Percentiles rank a stretch among this genome's conserved stretches.
Conservation (phyloP, 768 basidiomycete species). For the Sistotremastrum suecicum region DNA sequence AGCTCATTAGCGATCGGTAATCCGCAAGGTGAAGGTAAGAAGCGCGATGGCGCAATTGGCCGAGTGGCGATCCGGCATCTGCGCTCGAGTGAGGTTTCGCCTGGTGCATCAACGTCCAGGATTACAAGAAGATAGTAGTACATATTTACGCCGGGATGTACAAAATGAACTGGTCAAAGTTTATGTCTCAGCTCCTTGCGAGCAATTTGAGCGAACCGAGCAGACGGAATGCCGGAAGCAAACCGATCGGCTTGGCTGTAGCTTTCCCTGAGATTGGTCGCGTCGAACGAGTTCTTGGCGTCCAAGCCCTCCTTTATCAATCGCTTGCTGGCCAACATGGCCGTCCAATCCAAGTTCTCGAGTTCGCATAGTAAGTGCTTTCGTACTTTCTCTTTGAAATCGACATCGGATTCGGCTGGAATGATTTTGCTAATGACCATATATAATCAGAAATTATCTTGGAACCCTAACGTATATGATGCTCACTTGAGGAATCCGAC, state of each 20-base stretch:
- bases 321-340: conserved; percentile 36
- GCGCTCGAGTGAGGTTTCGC: too few species aligned
- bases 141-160: too few species aligned
- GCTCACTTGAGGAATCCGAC: conserved; percentile 54
- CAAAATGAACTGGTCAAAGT: conserved; percentile 19
- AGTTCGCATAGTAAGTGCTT: conserved; percentile 37
- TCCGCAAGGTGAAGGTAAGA: too few species aligned
- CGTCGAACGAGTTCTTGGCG: conserved; percentile 51
- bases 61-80: too few species aligned
- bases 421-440: conserved; percentile 37
- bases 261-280: conserved; percentile 52
- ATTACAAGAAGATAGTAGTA: too few species aligned
- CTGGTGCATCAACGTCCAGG: too few species aligned
- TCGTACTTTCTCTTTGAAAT: conserved; percentile 41
- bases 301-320: conserved; percentile 41
- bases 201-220: conserved; percentile 42
- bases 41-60: too few species aligned
- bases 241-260: conserved; percentile 55
- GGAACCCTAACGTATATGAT: neutral
- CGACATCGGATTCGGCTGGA: conserved; percentile 32
- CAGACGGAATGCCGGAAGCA: conserved; percentile 40
- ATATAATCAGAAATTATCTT: conserved; percentile 2
- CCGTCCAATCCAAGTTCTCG: conserved; percentile 39
- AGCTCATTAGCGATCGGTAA: too few species aligned
- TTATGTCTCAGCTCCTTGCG: conserved; percentile 55